phyloP scores from a whole-genome alignment of 345 rosid genomes.

The Microcos paniculata region DNA sequence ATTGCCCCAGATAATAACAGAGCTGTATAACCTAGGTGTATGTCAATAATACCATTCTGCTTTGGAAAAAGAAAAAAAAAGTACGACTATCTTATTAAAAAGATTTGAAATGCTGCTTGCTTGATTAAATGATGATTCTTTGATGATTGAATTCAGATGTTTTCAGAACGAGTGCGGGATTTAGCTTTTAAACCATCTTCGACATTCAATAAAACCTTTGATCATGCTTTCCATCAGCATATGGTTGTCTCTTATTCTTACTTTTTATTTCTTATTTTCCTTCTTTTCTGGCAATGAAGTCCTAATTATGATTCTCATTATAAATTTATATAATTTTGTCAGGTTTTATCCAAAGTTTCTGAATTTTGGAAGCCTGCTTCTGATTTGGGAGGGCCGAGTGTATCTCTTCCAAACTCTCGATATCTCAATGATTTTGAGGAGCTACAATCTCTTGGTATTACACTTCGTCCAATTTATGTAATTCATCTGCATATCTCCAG shows the following conservation, averaged over 20 bases:
- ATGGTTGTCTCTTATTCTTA: constrained; percentile 42
- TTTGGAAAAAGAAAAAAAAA: neutral
- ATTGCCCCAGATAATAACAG: constrained; percentile 65
- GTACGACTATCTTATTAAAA: neutral
- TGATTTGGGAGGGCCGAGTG: constrained; percentile 49
- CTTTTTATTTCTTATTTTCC: constrained; percentile 10
- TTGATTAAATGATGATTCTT: constrained; percentile 21
- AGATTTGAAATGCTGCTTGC: neutral
- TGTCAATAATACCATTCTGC: constrained; percentile 21
- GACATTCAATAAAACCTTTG: constrained; percentile 62
- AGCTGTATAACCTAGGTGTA: constrained; percentile 84
- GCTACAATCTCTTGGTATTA: constrained; percentile 80
- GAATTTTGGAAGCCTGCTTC: constrained; percentile 83
- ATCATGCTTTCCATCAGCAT: constrained; percentile 65
- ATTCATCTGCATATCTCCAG: constrained; percentile 3
- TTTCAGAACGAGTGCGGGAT: constrained; percentile 64
- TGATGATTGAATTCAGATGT: constrained; percentile 48
- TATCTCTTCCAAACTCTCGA: constrained; percentile 70
- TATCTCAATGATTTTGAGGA: constrained; percentile 96
- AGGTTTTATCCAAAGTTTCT: constrained; percentile 75
- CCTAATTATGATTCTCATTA: neutral
- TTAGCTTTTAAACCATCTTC: constrained; percentile 72
- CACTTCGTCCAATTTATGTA: neutral
- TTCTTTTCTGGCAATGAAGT: constrained; percentile 4
- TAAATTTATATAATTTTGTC: constrained; percentile 17